phyloP scores from a whole-genome alignment of 2,329 filamentous ascomycete genomes.

The Aspergillus nomiae region DNA sequence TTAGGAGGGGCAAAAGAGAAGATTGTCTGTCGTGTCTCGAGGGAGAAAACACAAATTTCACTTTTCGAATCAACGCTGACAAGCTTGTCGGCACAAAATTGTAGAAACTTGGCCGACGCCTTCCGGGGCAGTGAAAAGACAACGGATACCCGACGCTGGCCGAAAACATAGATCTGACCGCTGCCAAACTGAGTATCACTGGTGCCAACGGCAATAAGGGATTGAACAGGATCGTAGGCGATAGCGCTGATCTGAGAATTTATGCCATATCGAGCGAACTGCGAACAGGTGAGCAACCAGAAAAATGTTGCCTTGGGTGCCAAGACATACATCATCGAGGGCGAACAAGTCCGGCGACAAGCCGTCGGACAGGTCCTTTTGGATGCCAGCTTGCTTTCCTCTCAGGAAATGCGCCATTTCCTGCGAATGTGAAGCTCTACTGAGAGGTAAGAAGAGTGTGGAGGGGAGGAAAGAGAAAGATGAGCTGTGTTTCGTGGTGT shows the following conservation, averaged over 20 bases:
- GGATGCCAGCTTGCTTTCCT: slow-evolving; percentile 90
- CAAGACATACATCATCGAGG: slow-evolving; percentile 70
- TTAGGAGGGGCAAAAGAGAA: slow-evolving; percentile 76
- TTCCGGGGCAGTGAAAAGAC: slow-evolving; percentile 70
- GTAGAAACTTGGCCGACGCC: slow-evolving; percentile 73
- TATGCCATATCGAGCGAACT: slow-evolving; percentile 76
- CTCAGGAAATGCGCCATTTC: slow-evolving; percentile 84
- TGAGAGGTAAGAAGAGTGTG: slow-evolving; percentile 11
- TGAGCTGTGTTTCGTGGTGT: slow-evolving; percentile 21
- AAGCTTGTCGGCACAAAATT: slow-evolving; percentile 85
- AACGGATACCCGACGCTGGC: slow-evolving; percentile 76
- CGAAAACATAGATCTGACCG: slow-evolving; percentile 87
- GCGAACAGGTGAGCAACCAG: slow-evolving; percentile 8
- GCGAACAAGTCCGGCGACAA: slow-evolving; percentile 76
- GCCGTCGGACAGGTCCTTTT: slow-evolving; percentile 83
- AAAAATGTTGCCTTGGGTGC: slow-evolving; percentile 29
- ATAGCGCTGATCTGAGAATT: slow-evolving; percentile 75
- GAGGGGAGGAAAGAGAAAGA: slow-evolving; percentile 16
- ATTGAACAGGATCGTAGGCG: slow-evolving; percentile 92
- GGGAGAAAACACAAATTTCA: slow-evolving; percentile 80
- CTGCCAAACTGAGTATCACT: slow-evolving; percentile 81
- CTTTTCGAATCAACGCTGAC: slow-evolving; percentile 83
- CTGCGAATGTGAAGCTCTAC: slow-evolving; percentile 4
- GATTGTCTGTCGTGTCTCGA: slow-evolving; percentile 68
- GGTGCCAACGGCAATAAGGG: slow-evolving; percentile 87